phyloP scores from a whole-genome alignment of 2,329 filamentous ascomycete genomes.

The Aotearoamyces nothofagi region DNA sequence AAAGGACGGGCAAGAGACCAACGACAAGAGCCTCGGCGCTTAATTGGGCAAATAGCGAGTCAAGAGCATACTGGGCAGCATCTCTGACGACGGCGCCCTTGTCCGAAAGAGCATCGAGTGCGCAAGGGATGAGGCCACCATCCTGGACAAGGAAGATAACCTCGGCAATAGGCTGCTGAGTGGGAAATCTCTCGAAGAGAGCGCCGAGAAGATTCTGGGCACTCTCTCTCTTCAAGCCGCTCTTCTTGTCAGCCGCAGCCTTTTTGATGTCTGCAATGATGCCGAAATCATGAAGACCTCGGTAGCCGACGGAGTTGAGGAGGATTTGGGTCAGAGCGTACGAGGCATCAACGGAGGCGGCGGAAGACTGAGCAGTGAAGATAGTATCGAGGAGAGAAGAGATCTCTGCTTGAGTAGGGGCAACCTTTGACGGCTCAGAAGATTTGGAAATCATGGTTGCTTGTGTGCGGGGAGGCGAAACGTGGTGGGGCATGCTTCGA shows the following conservation, averaged over 20 bases:
- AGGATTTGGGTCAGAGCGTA: slow-evolving; percentile 50
- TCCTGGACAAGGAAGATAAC: slow-evolving; percentile 72
- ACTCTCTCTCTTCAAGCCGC: slow-evolving; percentile 67
- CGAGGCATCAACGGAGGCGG: slow-evolving; percentile 42
- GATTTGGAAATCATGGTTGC: slow-evolving; percentile 31
- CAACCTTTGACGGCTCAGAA: slow-evolving; percentile 21
- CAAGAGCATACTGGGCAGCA: slow-evolving; percentile 84
- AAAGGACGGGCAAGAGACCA: slow-evolving; percentile 65
- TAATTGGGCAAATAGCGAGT: slow-evolving; percentile 70
- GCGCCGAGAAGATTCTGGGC: slow-evolving; percentile 92
- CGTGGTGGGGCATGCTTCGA: slow-evolving; percentile 30
- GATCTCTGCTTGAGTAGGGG: slow-evolving; percentile 53
- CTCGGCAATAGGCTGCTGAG: slow-evolving; percentile 64
- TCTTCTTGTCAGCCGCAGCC: slow-evolving; percentile 89
- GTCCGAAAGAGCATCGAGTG: slow-evolving; percentile 76
- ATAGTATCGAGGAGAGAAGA: slow-evolving; percentile 47
- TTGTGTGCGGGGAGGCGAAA: slow-evolving; percentile 24
- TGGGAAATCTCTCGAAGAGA: slow-evolving; percentile 78
- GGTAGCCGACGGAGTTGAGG: slow-evolving; percentile 47
- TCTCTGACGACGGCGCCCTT: slow-evolving; percentile 83
- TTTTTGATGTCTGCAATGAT: slow-evolving; percentile 52
- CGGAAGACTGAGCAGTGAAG: slow-evolving; percentile 41
- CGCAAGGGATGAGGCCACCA: slow-evolving; percentile 53
- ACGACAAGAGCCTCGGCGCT: slow-evolving; percentile 70
- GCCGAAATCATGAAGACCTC: slow-evolving; percentile 45